A percentile compares a stretch with the other conserved stretches of the same genome.
Evolutionary conservation across 2,329 filamentous ascomycete genomes (phyloP).

Genomic region (Xenoacremonium recifei): DNA sequence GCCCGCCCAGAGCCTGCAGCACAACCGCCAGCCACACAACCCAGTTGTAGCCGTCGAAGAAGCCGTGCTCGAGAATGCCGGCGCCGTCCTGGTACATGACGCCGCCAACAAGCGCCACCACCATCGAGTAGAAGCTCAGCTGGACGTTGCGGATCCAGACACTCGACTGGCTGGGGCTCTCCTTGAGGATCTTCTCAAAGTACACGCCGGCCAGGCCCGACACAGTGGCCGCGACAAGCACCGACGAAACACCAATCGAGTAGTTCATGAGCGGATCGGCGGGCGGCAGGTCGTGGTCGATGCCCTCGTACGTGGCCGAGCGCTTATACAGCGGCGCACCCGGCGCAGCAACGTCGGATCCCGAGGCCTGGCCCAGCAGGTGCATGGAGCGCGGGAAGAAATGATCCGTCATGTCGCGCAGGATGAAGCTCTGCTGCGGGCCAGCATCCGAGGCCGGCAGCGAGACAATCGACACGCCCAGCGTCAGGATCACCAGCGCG

Average conservation of each 20-base stretch:
- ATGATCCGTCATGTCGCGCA: slow-evolving; percentile 62
- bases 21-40: slow-evolving; percentile 84
- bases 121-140: slow-evolving; percentile 89
- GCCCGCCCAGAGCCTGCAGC: slow-evolving; percentile 79
- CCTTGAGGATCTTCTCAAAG: slow-evolving; percentile 89
- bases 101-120: slow-evolving; percentile 83
- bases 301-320: slow-evolving; percentile 89
- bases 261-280: slow-evolving; percentile 65
- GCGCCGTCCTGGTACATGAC: slow-evolving; percentile 85
- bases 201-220: slow-evolving; percentile 85
- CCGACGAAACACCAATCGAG: slow-evolving; percentile 74
- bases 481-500: slow-evolving; percentile 72
- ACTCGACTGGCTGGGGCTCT: slow-evolving; percentile 71
- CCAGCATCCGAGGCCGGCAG: slow-evolving; percentile 62
- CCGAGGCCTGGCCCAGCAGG: slow-evolving; percentile 60
- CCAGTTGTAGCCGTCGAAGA: slow-evolving; percentile 93
- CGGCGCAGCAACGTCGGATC: slow-evolving; percentile 15
- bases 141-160: slow-evolving; percentile 96
- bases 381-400: slow-evolving; percentile 80
- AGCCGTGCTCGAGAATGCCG: slow-evolving; percentile 78
- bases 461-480: slow-evolving; percentile 83
- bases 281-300: slow-evolving; percentile 57
- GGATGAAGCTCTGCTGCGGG: slow-evolving; percentile 52
- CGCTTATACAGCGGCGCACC: slow-evolving; percentile 38
- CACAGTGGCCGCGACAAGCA: slow-evolving; percentile 72